A percentile compares a stretch with the other conserved stretches of the same genome.
Evolutionary conservation across 208 protist species (phyloP).

Genomic region (Naegleria fowleri): DNA sequence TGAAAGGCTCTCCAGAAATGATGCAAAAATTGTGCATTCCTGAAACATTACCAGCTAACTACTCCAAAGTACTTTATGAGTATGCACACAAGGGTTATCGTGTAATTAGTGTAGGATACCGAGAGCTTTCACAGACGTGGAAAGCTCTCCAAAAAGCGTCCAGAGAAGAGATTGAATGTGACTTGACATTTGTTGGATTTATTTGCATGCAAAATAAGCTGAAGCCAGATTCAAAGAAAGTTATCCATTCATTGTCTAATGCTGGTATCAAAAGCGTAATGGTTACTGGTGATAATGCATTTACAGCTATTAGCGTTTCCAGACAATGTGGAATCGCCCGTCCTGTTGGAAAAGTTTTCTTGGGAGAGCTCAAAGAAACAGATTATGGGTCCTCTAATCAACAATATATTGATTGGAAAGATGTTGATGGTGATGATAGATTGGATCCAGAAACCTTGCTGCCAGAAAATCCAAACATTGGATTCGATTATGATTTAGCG

Average conservation of each 20-base stretch:
- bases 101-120: conserved; percentile 47
- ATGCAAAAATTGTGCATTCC: conserved; percentile 46
- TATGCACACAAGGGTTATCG: conserved; percentile 53
- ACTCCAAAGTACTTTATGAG: conserved; percentile 25
- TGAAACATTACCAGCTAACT: conserved; percentile 48
- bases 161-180: conserved; percentile 44
- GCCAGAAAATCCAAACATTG: neutral
- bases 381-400: neutral
- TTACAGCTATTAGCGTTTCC: conserved; percentile 49
- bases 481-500: neutral
- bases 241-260: conserved; percentile 39
- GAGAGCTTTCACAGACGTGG: neutral
- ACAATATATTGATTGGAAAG: conserved; percentile 9
- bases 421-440: neutral
- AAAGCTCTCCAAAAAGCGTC: conserved; percentile 24
- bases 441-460: neutral
- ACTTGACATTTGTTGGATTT: conserved; percentile 56
- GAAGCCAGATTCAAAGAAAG: conserved; percentile 45
- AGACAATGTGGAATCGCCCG: conserved; percentile 33
- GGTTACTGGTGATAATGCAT: conserved; percentile 57
- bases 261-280: conserved; percentile 49
- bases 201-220: conserved; percentile 61
- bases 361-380: neutral
- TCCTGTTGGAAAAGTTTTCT: neutral
- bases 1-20: conserved; percentile 61